phyloP scores from a whole-genome alignment of 1,284 basidiomycete genomes.

The Marasmius tenuissimus region DNA sequence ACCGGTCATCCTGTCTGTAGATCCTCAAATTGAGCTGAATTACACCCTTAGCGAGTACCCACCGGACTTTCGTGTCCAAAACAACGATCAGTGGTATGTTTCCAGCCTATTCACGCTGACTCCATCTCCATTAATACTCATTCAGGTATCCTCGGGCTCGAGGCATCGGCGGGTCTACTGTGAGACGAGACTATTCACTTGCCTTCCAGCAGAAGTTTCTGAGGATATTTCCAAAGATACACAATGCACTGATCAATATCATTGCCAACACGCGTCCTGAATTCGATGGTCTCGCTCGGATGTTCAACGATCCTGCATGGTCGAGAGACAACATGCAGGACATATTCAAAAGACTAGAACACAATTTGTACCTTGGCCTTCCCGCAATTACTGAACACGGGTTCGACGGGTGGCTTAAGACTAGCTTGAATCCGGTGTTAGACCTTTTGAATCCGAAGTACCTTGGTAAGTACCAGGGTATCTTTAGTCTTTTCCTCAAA shows the following conservation, averaged over 20 bases:
- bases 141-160: slow-evolving; percentile 23
- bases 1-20: slow-evolving; percentile 4
- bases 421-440: slow-evolving; percentile 16
- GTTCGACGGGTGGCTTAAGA: slow-evolving; percentile 22
- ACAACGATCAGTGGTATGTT: slow-evolving; percentile 17
- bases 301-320: slow-evolving; percentile 22
- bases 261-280: slow-evolving; percentile 18
- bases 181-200: slow-evolving; percentile 2
- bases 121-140: background rate
- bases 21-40: slow-evolving; percentile 18
- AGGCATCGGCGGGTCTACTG: slow-evolving; percentile 22
- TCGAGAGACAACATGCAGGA: slow-evolving; percentile 19
- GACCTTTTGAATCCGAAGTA: slow-evolving; percentile 14
- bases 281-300: slow-evolving; percentile 18
- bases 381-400: slow-evolving; percentile 18
- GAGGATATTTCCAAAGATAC: slow-evolving; percentile 12
- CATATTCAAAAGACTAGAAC: slow-evolving; percentile 21
- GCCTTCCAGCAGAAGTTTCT: background rate
- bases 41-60: slow-evolving; percentile 22
- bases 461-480: slow-evolving; percentile 7
- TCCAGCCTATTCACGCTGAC: background rate
- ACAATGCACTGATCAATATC: slow-evolving; percentile 23
- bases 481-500: slow-evolving; percentile 3
- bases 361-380: slow-evolving; percentile 12
- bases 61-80: slow-evolving; percentile 16